These are phyloP conservation scores for Serendipita sp. DNA, from an alignment of 768 basidiomycete species.

Conservation along the genomic window DNA sequence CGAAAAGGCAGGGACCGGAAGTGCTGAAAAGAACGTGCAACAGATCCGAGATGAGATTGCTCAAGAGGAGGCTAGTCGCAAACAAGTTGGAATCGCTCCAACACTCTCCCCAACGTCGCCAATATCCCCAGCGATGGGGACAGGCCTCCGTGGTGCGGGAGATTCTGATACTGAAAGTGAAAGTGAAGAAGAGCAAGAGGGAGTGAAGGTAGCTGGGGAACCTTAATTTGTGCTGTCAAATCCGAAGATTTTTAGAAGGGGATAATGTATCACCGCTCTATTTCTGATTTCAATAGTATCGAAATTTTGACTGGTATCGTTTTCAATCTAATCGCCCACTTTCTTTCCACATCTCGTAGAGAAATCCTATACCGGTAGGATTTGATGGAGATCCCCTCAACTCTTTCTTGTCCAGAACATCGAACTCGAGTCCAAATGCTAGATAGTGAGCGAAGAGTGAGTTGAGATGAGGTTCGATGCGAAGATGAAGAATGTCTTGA, in stretches of 20 bases:
- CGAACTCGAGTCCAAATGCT: slow-evolving; percentile 30
- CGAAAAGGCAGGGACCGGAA: slow-evolving; percentile 62
- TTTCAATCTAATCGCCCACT: slow-evolving; percentile 47
- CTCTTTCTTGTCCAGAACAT: slow-evolving; percentile 26
- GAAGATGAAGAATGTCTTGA: slow-evolving; percentile 27
- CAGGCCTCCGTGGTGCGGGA: not conserved
- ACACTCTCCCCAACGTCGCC: slow-evolving; percentile 1
- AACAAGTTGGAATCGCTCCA: slow-evolving; percentile 8
- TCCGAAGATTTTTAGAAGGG: not conserved
- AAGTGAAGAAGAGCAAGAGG: not conserved
- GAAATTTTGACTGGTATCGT: not conserved
- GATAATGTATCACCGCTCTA: not conserved
- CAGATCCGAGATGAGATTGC: slow-evolving; percentile 63
- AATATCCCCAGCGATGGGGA: not conserved
- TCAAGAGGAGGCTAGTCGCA: slow-evolving; percentile 35
- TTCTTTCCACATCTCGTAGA: slow-evolving; percentile 84
- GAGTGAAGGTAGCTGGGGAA: not conserved
- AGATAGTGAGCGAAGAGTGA: slow-evolving; percentile 33
- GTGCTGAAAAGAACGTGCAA: slow-evolving; percentile 74
- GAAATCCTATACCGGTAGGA: slow-evolving; percentile 49
- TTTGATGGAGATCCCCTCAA: slow-evolving; percentile 27
- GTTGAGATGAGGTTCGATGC: slow-evolving; percentile 27
- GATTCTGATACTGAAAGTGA: not conserved
- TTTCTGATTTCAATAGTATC: not conserved
- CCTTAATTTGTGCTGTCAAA: not conserved